These are phyloP conservation scores for Picochlorum sp. DNA, from an alignment of 139 green algal genomes.

Conservation along the genomic window DNA sequence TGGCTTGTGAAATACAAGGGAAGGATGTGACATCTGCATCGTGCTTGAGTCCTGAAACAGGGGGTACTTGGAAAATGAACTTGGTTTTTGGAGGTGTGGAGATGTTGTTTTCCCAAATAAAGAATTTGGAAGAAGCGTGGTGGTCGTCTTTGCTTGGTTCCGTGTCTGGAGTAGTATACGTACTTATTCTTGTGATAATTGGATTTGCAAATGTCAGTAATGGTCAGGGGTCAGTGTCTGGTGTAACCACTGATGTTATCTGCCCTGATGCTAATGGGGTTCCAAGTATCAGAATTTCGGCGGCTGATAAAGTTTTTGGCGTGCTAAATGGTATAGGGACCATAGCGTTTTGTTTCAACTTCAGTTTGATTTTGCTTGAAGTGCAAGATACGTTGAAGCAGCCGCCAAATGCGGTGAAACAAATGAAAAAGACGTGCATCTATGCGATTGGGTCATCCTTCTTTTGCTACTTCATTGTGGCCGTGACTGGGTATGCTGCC, in stretches of 20 bases:
- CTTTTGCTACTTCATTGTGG: constrained; percentile 26
- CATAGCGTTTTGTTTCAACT: constrained; percentile 19
- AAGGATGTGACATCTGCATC: neutral
- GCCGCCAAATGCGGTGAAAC: constrained; percentile 11
- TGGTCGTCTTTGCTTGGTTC: constrained; percentile 18
- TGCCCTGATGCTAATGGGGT: neutral
- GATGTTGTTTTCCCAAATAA: constrained; percentile 21
- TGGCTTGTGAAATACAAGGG: neutral
- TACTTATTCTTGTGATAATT: constrained; percentile 14
- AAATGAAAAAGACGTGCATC: constrained; percentile 17
- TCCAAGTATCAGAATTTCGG: neutral
- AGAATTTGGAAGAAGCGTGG: constrained; percentile 18
- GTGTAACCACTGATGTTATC: neutral
- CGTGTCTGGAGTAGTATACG: constrained; percentile 12
- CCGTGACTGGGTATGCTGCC: constrained; percentile 22
- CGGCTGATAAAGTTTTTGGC: constrained; percentile 11
- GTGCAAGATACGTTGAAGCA: constrained; percentile 25
- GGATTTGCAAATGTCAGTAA: constrained; percentile 4
- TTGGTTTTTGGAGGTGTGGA: constrained; percentile 17
- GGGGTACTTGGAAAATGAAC: neutral
- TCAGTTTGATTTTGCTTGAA: constrained; percentile 4
- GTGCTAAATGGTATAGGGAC: constrained; percentile 22
- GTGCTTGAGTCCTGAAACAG: constrained; percentile 5
- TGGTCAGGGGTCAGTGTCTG: neutral
- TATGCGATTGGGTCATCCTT: constrained; percentile 8